Percentiles rank a stretch among this genome's conserved stretches.
Evolutionary conservation across 2,329 filamentous ascomycete genomes (phyloP).

Genomic region (Aureobasidium leucospermi): DNA sequence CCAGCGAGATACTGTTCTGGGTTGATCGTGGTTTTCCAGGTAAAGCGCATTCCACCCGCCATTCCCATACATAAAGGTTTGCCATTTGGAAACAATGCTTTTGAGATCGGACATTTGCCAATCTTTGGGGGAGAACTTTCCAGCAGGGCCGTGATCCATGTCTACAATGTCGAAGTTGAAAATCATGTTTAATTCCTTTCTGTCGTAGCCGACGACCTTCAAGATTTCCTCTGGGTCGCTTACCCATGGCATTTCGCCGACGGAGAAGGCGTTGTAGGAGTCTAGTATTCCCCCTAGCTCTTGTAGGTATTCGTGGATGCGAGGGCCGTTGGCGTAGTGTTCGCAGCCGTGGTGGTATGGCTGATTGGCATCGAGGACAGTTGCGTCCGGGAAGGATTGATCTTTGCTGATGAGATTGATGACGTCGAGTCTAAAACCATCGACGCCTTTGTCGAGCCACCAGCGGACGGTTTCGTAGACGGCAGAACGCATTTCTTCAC

Average conservation of each 20-base stretch:
- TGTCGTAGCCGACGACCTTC: conserved; percentile 40
- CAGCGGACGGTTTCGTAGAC: conserved; percentile 59
- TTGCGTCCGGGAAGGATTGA: conserved; percentile 15
- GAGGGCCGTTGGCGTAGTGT: conserved; percentile 24
- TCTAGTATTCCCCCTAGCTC: conserved; percentile 37
- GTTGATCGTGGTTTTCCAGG: conserved; percentile 57
- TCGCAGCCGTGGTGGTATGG: conserved; percentile 13
- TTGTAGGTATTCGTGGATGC: conserved; percentile 39
- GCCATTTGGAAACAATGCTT: conserved; percentile 48
- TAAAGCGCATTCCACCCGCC: conserved; percentile 57
- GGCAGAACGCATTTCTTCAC: conserved; percentile 55
- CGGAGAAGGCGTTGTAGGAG: conserved; percentile 42
- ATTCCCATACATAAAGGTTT: conserved; percentile 51
- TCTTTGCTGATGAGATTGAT: conserved; percentile 15
- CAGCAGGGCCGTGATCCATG: conserved; percentile 37
- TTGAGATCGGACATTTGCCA: conserved; percentile 50
- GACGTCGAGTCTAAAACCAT: conserved; percentile 27
- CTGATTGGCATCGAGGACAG: not conserved
- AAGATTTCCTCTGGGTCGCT: conserved; percentile 42
- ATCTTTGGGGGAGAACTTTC: conserved; percentile 33
- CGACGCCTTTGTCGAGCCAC: conserved; percentile 64
- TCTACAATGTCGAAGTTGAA: conserved; percentile 60
- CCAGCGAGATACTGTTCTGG: conserved; percentile 49
- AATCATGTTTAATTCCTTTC: conserved; percentile 57
- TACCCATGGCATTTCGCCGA: conserved; percentile 43